These are phyloP conservation scores for Pascua guehoae DNA, from an alignment of 1,284 basidiomycete genomes.

Conservation along the genomic window DNA sequence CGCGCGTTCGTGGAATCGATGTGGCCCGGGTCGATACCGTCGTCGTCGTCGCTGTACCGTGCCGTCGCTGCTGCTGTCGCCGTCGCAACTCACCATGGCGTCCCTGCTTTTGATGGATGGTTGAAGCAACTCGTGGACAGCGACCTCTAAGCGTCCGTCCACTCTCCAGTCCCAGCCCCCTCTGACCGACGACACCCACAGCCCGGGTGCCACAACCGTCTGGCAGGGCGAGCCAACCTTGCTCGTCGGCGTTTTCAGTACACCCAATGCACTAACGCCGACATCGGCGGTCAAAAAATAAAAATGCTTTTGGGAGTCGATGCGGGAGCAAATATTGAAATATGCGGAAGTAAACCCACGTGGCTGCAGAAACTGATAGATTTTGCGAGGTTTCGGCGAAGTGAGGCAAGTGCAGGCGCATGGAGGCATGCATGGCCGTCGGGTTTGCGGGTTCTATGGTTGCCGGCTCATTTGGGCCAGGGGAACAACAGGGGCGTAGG, in stretches of 20 bases:
- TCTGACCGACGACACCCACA: neutral
- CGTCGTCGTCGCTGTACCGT: conserved; percentile 1
- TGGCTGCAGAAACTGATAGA: too few relatives aligned
- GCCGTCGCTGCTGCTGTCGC: neutral
- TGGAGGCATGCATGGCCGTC: too few relatives aligned
- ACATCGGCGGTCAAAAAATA: neutral
- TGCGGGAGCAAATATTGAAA: too few relatives aligned
- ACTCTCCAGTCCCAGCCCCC: neutral
- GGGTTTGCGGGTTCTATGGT: too few relatives aligned
- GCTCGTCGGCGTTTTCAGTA: neutral
- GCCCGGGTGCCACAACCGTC: neutral
- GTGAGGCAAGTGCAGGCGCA: too few relatives aligned
- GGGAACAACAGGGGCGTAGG: too few relatives aligned
- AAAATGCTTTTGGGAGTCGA: too few relatives aligned
- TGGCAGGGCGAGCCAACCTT: neutral
- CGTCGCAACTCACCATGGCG: conserved; percentile 17
- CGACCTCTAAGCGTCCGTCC: too few relatives aligned
- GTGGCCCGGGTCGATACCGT: conserved; percentile 4
- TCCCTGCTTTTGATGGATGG: conserved; percentile 9
- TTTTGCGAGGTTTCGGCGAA: too few relatives aligned
- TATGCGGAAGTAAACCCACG: too few relatives aligned
- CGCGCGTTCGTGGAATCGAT: neutral
- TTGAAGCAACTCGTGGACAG: neutral
- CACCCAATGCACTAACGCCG: neutral
- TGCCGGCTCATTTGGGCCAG: too few relatives aligned